Percentiles rank a stretch among this genome's conserved stretches.
Evolutionary conservation across 495 filamentous ascomycete species (phyloP).

Genomic region (Aspergillus sclerotiicarbonarius): DNA sequence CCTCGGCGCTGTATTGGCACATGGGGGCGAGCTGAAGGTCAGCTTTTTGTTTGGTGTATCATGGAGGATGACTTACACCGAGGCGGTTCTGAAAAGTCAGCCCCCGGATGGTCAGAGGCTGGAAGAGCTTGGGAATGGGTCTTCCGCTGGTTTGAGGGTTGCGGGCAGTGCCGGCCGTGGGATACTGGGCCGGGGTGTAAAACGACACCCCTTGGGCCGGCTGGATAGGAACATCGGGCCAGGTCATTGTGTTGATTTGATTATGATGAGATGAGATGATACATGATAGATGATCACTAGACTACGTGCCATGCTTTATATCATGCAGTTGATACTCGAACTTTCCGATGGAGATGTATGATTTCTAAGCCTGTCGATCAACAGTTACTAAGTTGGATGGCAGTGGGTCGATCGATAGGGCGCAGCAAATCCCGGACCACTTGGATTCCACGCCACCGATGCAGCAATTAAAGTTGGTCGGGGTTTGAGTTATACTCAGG

Average conservation of each 20-base stretch:
- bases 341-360: too few relatives aligned
- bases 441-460: too few relatives aligned
- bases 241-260: conserved; percentile 6
- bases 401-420: too few relatives aligned
- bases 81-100: conserved; percentile 54
- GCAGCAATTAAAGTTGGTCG: too few relatives aligned
- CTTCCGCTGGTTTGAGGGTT: conserved; percentile 49
- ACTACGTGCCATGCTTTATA: too few relatives aligned
- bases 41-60: neutral
- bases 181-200: conserved; percentile 59
- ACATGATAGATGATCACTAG: too few relatives aligned
- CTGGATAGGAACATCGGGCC: conserved; percentile 34
- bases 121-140: conserved; percentile 61
- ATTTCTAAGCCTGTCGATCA: too few relatives aligned
- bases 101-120: conserved; percentile 53
- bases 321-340: too few relatives aligned
- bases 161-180: conserved; percentile 57
- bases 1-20: conserved; percentile 66
- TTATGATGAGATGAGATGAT: neutral
- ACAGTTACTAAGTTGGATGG: too few relatives aligned
- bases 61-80: conserved; percentile 34
- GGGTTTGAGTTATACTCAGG: too few relatives aligned
- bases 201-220: conserved; percentile 51
- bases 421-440: too few relatives aligned
- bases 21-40: conserved; percentile 48